A percentile compares a stretch with the other conserved stretches of the same genome.
phyloP scores from a whole-genome alignment of 2,329 filamentous ascomycete species.

The Magnaporthiopsis incrustans region DNA sequence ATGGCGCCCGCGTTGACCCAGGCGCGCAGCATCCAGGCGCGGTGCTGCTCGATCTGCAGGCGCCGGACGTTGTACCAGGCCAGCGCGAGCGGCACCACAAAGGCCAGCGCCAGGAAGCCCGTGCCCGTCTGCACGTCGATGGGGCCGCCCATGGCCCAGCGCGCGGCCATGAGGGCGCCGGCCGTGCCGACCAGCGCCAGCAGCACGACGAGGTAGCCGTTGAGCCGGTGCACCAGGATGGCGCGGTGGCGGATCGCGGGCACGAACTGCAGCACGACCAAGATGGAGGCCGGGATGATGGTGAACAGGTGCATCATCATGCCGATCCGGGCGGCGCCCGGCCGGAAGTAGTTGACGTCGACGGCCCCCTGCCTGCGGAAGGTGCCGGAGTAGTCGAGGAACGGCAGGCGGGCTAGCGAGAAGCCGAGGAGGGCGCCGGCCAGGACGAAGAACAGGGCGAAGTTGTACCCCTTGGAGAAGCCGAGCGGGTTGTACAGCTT shows the following conservation, averaged over 20 bases:
- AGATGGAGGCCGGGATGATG: slow-evolving; percentile 36
- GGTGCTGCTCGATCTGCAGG: slow-evolving; percentile 54
- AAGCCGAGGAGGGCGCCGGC: slow-evolving; percentile 38
- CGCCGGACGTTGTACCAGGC: slow-evolving; percentile 29
- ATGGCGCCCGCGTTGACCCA: slow-evolving; percentile 45
- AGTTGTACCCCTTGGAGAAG: slow-evolving; percentile 50
- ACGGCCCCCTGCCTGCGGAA: slow-evolving; percentile 21
- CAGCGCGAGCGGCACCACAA: slow-evolving; percentile 20
- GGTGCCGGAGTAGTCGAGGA: slow-evolving; percentile 35
- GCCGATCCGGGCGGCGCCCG: slow-evolving; percentile 24
- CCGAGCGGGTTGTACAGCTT: slow-evolving; percentile 39
- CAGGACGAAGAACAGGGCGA: slow-evolving; percentile 43
- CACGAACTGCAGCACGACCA: slow-evolving; percentile 40
- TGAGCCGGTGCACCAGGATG: slow-evolving; percentile 50
- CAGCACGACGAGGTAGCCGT: slow-evolving; percentile 46
- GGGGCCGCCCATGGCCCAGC: slow-evolving; percentile 44
- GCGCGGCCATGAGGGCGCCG: slow-evolving; percentile 45
- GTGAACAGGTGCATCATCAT: slow-evolving; percentile 37
- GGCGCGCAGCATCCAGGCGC: slow-evolving; percentile 55
- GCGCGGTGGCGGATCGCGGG: slow-evolving; percentile 37
- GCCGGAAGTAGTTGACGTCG: slow-evolving; percentile 33
- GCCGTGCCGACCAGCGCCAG: slow-evolving; percentile 37
- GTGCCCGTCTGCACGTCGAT: slow-evolving; percentile 38
- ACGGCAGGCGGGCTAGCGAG: slow-evolving; percentile 36
- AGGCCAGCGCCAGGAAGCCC: slow-evolving; percentile 35